phyloP scores from a whole-genome alignment of 192 early-diverging fungal genomes.

The Coemansia sp. region DNA sequence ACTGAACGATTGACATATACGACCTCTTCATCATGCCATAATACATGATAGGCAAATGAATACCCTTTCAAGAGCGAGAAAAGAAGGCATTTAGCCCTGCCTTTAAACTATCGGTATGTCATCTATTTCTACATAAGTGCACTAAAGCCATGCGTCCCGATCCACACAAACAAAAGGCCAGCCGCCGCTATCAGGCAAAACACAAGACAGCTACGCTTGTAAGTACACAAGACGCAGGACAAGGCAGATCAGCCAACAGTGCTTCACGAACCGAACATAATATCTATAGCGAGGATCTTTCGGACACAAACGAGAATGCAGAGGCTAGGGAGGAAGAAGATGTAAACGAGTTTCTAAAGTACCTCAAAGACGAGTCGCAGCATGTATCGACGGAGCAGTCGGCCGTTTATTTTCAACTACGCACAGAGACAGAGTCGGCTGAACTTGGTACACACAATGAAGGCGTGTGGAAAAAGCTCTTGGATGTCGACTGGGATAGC shows the following conservation, averaged over 20 bases:
- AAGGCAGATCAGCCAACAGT: conserved; percentile 15
- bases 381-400: conserved; percentile 16
- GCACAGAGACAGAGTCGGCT: conserved; percentile 20
- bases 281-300: not conserved
- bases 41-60: not conserved
- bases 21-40: not conserved
- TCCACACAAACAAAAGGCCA: conserved; percentile 53
- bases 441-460: conserved; percentile 16
- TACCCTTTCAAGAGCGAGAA: conserved; percentile 5
- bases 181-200: conserved; percentile 43
- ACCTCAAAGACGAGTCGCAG: conserved; percentile 32
- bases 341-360: conserved; percentile 28
- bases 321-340: conserved; percentile 26
- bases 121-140: not conserved
- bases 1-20: not conserved
- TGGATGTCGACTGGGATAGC: conserved; percentile 24
- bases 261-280: conserved; percentile 25
- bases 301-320: conserved; percentile 7
- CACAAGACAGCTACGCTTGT: conserved; percentile 2
- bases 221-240: not conserved
- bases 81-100: not conserved
- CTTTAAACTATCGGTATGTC: not conserved
- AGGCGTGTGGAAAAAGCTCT: conserved; percentile 19
- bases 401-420: conserved; percentile 41
- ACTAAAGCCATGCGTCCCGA: conserved; percentile 41